phyloP scores from a whole-genome alignment of 192 early-diverging fungal species.

The Funneliformis mosseae region DNA sequence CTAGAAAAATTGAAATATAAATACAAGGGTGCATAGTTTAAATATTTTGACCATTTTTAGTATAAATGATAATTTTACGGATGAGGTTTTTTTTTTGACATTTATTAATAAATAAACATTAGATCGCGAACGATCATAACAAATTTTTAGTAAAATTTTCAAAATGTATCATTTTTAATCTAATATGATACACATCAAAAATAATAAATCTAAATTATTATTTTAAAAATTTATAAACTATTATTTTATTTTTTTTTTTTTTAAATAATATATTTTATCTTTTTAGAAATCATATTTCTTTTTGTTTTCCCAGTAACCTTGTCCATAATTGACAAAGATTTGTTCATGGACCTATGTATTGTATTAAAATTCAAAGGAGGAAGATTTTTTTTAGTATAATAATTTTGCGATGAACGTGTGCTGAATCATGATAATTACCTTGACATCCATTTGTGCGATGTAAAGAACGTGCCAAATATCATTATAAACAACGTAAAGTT shows the following conservation, averaged over 20 bases:
- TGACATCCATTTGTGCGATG: not conserved
- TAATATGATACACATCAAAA: too few species aligned
- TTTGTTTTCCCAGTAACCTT: constrained; percentile 26
- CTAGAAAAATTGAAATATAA: constrained; percentile 34
- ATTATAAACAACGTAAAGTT: constrained; percentile 18
- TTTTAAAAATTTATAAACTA: too few species aligned
- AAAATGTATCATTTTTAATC: too few species aligned
- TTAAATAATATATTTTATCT: not conserved
- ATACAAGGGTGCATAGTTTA: constrained; percentile 25
- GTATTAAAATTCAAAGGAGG: not conserved
- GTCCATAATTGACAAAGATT: constrained; percentile 31
- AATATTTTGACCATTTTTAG: not conserved
- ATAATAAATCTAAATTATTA: too few species aligned
- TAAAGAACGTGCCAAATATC: constrained; percentile 21
- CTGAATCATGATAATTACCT: constrained; percentile 18
- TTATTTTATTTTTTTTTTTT: not conserved
- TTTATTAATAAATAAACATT: too few species aligned
- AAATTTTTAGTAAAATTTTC: too few species aligned
- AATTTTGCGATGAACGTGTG: too few species aligned
- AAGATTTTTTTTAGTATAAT: too few species aligned
- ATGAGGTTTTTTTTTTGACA: too few species aligned
- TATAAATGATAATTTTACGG: too few species aligned
- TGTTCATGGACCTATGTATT: constrained; percentile 24
- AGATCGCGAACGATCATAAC: too few species aligned
- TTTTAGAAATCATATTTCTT: constrained; percentile 9